Percentiles rank a stretch among this genome's conserved stretches.
Conservation (phyloP, 176 grass and related monocot species). For the Metroxylon sagu region DNA sequence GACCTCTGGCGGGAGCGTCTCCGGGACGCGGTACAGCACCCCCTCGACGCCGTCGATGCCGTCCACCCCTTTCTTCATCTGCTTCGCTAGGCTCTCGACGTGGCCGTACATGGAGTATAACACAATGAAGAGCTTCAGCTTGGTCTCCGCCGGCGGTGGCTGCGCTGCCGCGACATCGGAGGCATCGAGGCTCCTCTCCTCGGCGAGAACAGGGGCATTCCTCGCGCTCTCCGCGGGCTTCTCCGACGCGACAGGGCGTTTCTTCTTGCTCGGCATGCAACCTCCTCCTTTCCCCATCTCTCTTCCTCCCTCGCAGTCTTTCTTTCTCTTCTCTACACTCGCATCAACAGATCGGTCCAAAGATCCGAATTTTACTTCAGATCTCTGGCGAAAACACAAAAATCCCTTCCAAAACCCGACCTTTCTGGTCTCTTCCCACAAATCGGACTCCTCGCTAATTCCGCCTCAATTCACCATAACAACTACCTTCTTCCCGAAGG, state of each 20-base stretch:
- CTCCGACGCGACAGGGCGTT: background rate
- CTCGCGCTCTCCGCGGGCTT: background rate
- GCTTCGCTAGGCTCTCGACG: conserved; percentile 1
- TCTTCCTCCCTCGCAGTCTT: background rate
- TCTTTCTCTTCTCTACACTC: background rate
- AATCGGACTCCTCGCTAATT: no score
- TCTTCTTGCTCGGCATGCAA: conserved; percentile 17
- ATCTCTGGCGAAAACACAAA: background rate
- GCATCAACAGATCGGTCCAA: background rate
- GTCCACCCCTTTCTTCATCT: conserved; percentile 15
- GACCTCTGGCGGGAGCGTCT: conserved; percentile 10
- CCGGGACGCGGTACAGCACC: conserved; percentile 9
- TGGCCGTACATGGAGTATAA: conserved; percentile 20
- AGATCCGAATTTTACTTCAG: background rate
- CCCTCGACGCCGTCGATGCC: conserved; percentile 6
- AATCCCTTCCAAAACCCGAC: no score
- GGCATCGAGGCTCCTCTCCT: background rate
- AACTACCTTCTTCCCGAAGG: no score
- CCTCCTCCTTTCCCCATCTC: conserved; percentile 20
- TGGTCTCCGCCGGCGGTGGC: background rate
- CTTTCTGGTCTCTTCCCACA: no score
- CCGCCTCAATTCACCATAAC: no score
- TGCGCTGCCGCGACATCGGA: background rate
- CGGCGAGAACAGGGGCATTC: background rate
- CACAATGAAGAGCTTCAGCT: conserved; percentile 16